Evolutionary conservation across 139 green algal species (phyloP).

Genomic region (Chlorella sp.): DNA sequence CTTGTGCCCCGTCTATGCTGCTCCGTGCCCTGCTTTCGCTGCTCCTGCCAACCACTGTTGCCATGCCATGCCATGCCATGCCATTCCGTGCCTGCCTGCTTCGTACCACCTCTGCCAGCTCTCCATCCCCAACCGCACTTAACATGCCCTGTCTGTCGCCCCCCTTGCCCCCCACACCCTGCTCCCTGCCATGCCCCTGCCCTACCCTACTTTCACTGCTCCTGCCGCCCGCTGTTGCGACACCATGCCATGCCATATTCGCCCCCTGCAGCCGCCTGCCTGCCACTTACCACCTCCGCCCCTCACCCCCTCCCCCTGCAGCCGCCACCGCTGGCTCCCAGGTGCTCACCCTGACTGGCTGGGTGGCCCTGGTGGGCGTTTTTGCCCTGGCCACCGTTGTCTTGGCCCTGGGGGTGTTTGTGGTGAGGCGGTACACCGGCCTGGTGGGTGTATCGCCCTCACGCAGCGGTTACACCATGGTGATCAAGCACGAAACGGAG

Average conservation of each 20-base stretch:
- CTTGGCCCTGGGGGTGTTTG: background rate
- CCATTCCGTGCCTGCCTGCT: too few species aligned
- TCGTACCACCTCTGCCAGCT: too few species aligned
- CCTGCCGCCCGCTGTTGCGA: too few species aligned
- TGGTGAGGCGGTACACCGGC: background rate
- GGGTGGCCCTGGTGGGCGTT: constrained; percentile 18
- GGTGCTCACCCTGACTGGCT: constrained; percentile 15
- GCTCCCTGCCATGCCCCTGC: background rate
- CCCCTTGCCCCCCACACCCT: too few species aligned
- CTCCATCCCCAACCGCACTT: too few species aligned
- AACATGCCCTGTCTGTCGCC: too few species aligned
- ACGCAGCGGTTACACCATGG: background rate
- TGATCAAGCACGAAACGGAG: constrained; percentile 24
- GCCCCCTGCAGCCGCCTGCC: too few species aligned
- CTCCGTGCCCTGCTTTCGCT: background rate
- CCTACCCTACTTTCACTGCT: background rate
- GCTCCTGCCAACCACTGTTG: background rate
- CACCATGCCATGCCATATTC: too few species aligned
- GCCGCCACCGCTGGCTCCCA: background rate
- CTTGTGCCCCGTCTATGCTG: too few species aligned
- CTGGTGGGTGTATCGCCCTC: background rate
- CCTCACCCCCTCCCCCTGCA: background rate
- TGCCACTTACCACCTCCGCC: background rate
- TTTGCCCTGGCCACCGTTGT: background rate
- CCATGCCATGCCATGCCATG: too few species aligned